Conservation (phyloP, 1,284 basidiomycete species). For the Sutorius eximius region DNA sequence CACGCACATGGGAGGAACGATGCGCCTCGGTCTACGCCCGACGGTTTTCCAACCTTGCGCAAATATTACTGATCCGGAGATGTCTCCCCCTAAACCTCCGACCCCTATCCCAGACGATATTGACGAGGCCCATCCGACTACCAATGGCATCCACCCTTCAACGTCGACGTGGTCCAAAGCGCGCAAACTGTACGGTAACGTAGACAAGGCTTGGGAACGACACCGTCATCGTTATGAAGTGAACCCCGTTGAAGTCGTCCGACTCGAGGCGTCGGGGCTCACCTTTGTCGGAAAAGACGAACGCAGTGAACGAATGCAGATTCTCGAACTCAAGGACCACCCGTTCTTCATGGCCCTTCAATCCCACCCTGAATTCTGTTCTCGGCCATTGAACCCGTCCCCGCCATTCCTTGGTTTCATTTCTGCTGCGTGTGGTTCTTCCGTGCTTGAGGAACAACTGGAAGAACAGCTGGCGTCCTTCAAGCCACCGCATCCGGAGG, state of each 20-base stretch:
- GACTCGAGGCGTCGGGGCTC: slow-evolving; percentile 72
- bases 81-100: slow-evolving; percentile 15
- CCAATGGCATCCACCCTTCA: slow-evolving; percentile 27
- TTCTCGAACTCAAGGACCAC: slow-evolving; percentile 89
- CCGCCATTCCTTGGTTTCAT: slow-evolving; percentile 97
- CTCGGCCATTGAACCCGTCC: slow-evolving; percentile 96
- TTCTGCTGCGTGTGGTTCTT: slow-evolving; percentile 67
- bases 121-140: slow-evolving; percentile 14
- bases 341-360: slow-evolving; percentile 95
- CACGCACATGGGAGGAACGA: slow-evolving; percentile 98
- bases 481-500: slow-evolving; percentile 52
- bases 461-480: slow-evolving; percentile 56
- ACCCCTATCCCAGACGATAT: slow-evolving; percentile 8
- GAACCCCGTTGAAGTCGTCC: slow-evolving; percentile 84
- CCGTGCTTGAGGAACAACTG: slow-evolving; percentile 76
- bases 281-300: slow-evolving; percentile 94
- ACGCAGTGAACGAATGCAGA: slow-evolving; percentile 96
- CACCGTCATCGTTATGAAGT: slow-evolving; percentile 98
- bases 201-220: slow-evolving; percentile 89
- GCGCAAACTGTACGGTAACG: slow-evolving; percentile 85
- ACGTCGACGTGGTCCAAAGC: slow-evolving; percentile 66
- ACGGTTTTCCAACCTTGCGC: slow-evolving; percentile 75
- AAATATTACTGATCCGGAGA: slow-evolving; percentile 14
- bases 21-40: slow-evolving; percentile 94
- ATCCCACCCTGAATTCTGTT: slow-evolving; percentile 98